Percentiles rank a stretch among this genome's conserved stretches.
Conservation (phyloP, 345 rosid genomes). For the Litchi chinensis region DNA sequence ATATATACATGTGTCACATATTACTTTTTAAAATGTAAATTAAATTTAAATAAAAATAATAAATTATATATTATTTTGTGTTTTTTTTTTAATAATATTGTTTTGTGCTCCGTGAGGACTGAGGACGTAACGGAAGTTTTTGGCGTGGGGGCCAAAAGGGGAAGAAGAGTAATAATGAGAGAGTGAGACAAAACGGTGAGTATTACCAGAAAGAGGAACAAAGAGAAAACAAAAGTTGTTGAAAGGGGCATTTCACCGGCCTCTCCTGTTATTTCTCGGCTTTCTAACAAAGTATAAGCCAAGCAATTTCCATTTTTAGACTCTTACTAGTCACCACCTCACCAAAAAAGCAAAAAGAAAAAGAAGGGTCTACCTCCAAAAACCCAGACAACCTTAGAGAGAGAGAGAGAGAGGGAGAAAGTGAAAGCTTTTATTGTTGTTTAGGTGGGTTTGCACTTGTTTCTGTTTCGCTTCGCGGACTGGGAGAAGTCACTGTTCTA, state of each 20-base stretch:
- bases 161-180: not conserved
- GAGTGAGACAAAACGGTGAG: slow-evolving; percentile 43
- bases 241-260: slow-evolving; percentile 51
- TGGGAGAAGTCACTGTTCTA: not conserved
- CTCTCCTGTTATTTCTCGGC: not conserved
- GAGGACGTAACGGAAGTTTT: too few species aligned
- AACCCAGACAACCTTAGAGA: slow-evolving; percentile 25
- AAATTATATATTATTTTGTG: too few species aligned
- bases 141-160: not conserved
- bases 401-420: slow-evolving; percentile 9
- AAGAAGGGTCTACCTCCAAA: not conserved
- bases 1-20: too few species aligned
- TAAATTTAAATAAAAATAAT: too few species aligned
- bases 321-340: slow-evolving; percentile 3
- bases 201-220: slow-evolving; percentile 24
- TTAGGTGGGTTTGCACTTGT: not conserved
- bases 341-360: not conserved
- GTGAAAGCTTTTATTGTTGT: not conserved
- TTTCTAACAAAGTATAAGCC: not conserved
- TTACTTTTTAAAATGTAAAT: too few species aligned
- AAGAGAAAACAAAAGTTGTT: slow-evolving; percentile 23
- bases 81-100: too few species aligned
- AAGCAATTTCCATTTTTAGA: slow-evolving; percentile 21
- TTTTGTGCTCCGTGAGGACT: too few species aligned
- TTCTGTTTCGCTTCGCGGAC: not conserved